Evolutionary conservation across 257 asterid genomes (phyloP), one percentile per base, ranked within the genome.

Genomic region (Cruciata laevipes): DNA sequence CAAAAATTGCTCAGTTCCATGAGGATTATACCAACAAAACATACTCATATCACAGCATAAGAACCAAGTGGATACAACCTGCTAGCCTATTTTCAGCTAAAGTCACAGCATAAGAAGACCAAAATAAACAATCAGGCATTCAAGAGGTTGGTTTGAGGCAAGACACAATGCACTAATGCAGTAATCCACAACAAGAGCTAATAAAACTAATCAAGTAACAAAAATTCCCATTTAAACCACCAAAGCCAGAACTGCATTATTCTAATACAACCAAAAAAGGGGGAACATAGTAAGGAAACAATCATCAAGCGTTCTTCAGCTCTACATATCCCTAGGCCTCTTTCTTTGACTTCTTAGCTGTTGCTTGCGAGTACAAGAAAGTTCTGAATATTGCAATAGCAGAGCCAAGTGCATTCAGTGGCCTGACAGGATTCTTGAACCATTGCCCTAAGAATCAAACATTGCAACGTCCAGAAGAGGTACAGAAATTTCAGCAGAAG

Each of bases 371-470:
- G 74, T 92, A 92, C 84, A 90, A 73, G 86, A 90, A 90, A 21
- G 97, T 90, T 21, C 97, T 95, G 3, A 90, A 82, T 35, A 90
- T 83, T 0, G 96, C 97, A 47, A 90, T 83, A 35, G 96, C 97
- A 11, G 97, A 90, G 52, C 97, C 97, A 17, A 90, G 90, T 17
- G 90, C 97, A 75, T 90, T 90, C 64, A 90, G 78, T 6, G 96
- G 97, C 83, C 93, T 71, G 10, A 90, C 97, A 0, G 96, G 98
- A 77, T 92, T 92, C 81, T 96, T 83, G 84, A 92, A 92, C n/a
- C n/a, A n/a, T n/a, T n/a, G n/a, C 38, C 6, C 4, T 35, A 35
- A 35, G 38, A 35, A 5, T 35, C 38, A 35, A 35, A 7, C 38
- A 35, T 0, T 35, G 38, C 38, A 35, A 35, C 38, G 4, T 35